phyloP scores from a whole-genome alignment of 2,329 filamentous ascomycete genomes.

The Cadophora malorum region DNA sequence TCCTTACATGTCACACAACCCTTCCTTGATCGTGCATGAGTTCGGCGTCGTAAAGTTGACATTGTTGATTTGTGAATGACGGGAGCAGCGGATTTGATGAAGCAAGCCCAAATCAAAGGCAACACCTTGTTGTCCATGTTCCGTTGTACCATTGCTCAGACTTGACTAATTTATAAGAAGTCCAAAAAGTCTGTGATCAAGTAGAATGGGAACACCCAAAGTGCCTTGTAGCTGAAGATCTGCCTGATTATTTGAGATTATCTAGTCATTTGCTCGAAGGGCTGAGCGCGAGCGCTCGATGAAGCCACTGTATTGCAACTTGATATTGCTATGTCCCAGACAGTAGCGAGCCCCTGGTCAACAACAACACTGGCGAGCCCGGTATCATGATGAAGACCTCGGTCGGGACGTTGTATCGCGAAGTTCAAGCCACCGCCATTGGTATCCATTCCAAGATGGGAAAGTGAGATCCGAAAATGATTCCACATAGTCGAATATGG shows the following conservation, averaged over 20 bases:
- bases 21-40: slow-evolving; percentile 31
- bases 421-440: neutral
- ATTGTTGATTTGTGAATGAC: neutral
- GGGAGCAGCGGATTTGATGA: neutral
- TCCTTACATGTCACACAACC: slow-evolving; percentile 34
- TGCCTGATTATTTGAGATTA: neutral
- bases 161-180: neutral
- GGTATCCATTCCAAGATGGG: neutral
- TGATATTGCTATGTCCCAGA: neutral
- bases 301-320: neutral
- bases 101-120: neutral
- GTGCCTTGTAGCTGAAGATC: neutral
- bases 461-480: neutral
- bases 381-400: neutral
- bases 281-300: neutral
- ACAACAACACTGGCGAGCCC: neutral
- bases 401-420: neutral
- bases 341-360: neutral
- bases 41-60: slow-evolving; percentile 23
- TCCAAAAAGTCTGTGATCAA: neutral
- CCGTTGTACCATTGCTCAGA: neutral
- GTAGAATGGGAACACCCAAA: neutral
- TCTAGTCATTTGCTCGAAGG: neutral
- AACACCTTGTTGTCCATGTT: neutral
- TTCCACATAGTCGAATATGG: neutral